These are phyloP conservation scores for Rhizopogon parksii DNA, from an alignment of 1,284 basidiomycete species.

Conservation along the genomic window DNA sequence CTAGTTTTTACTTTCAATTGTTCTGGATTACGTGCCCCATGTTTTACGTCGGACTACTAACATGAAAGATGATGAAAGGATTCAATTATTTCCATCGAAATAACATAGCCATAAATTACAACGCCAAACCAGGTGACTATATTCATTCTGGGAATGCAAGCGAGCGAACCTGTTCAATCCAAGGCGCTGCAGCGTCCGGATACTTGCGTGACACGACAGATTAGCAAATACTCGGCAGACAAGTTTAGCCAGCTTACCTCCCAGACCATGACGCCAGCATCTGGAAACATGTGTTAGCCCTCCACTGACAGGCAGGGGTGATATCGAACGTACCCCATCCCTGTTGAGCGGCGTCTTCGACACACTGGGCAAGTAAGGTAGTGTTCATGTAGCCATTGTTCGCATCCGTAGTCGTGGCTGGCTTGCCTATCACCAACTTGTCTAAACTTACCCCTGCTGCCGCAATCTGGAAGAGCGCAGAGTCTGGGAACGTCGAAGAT, in stretches of 20 bases:
- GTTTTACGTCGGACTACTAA: neutral
- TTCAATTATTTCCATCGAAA: neutral
- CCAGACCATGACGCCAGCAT: slow-evolving; percentile 46
- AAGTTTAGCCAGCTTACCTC: slow-evolving; percentile 26
- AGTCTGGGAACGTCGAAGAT: slow-evolving; percentile 42
- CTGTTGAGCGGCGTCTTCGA: slow-evolving; percentile 34
- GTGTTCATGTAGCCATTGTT: slow-evolving; percentile 41
- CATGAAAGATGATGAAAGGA: neutral
- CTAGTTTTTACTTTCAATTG: neutral
- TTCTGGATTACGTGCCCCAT: neutral
- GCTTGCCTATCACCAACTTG: slow-evolving; percentile 50
- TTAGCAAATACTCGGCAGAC: neutral
- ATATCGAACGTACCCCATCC: slow-evolving; percentile 36
- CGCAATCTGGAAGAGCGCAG: slow-evolving; percentile 42
- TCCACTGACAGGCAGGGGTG: neutral
- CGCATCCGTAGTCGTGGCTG: slow-evolving; percentile 33
- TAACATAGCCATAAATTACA: neutral
- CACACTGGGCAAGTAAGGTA: slow-evolving; percentile 36
- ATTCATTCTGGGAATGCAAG: slow-evolving; percentile 34
- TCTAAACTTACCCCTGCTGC: slow-evolving; percentile 33
- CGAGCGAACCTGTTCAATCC: slow-evolving; percentile 42
- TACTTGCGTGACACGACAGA: slow-evolving; percentile 19
- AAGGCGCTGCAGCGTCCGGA: slow-evolving; percentile 39
- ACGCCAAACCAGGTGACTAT: neutral
- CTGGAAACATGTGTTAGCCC: slow-evolving; percentile 17